Base-by-base conservation (phyloP, 2,329 filamentous ascomycete species). In the Pyrenophora seminiperda region DNA sequence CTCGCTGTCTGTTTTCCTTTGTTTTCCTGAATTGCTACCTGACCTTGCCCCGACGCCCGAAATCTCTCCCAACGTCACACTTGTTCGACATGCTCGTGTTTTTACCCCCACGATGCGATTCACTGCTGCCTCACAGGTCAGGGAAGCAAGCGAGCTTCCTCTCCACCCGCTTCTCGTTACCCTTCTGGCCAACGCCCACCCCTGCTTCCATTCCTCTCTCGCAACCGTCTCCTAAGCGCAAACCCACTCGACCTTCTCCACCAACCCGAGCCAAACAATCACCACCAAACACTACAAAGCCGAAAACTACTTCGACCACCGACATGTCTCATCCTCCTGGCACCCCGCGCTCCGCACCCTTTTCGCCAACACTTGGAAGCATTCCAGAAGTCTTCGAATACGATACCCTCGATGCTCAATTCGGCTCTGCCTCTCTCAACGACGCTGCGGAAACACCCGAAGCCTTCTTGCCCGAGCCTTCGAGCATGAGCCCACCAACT, bases 371-470 rank as follows among this genome's bases (percentile, higher is more conserved):
- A n/a, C 54, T 65, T 17, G 58, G 56, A 14, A 62, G 61, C 52
- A 65, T 65, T 36, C 56, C 54, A 32, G 62, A 65, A 43, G 61
- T 62, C 31, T 58, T 59, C 41, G 62, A 65, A 44, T 56, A 63
- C n/a, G 62, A 64, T 22, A 22, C 51, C 7, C 56, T 59, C n/a
- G 56, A 53, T 7, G 39, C 32, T 5, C 46, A 37, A n/a, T 34
- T 34, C 9, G 46, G 47, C 14, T 47, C 52, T 13, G 38, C 47
- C 4, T 53, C 59, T 24, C 59, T 59, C 39, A 61, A 54, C 37
- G 58, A 63, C 27, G 54, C 45, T 9, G 51, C 52, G 5, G 58
- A 60, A 29, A 41, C 49, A 2, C 47, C 56, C 4, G 56, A 58
- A 3, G 57, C 47, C n/a, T 61, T 64, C 43, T 47, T 61, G 19